A percentile compares a stretch with the other conserved stretches of the same genome.
These are phyloP conservation scores for Saturnispora gosingensis DNA, from an alignment of 805 yeast species.

Conservation along the genomic window DNA sequence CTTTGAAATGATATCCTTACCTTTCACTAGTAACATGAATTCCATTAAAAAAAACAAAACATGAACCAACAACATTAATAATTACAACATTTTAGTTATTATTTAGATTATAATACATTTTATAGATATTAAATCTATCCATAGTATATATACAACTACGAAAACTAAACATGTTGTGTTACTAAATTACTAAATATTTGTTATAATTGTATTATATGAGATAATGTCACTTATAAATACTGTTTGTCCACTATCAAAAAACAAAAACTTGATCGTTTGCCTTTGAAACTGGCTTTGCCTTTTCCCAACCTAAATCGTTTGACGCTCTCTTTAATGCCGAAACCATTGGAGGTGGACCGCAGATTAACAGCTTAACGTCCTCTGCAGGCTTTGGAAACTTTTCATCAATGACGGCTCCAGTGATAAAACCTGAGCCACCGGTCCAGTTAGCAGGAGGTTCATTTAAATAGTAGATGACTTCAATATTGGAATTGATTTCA, in stretches of 20 bases:
- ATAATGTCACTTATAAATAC: not conserved
- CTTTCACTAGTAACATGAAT: not conserved
- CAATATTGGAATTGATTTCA: conserved; percentile 48
- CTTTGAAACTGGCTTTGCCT: conserved; percentile 84
- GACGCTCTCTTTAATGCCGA: conserved; percentile 77
- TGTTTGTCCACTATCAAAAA: conserved; percentile 36
- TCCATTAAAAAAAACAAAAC: not conserved
- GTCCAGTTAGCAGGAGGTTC: conserved; percentile 64
- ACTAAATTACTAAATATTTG: not conserved
- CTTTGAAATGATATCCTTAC: not conserved
- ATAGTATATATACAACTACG: not conserved
- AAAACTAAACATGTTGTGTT: not conserved
- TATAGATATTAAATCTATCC: not conserved
- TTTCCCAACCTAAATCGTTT: conserved; percentile 60
- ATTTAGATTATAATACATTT: not conserved
- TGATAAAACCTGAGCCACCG: conserved; percentile 73
- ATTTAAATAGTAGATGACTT: conserved; percentile 67
- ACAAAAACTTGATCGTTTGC: conserved; percentile 86
- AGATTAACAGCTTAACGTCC: conserved; percentile 64
- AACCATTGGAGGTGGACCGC: conserved; percentile 95
- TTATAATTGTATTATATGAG: not conserved
- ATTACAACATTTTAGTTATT: not conserved
- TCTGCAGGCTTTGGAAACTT: conserved; percentile 53
- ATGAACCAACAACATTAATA: not conserved
- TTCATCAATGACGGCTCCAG: conserved; percentile 58